Percentiles rank a stretch among this genome's conserved stretches.
phyloP scores from a whole-genome alignment of 192 early-diverging fungal genomes.

The Backusella parvicylindrica region DNA sequence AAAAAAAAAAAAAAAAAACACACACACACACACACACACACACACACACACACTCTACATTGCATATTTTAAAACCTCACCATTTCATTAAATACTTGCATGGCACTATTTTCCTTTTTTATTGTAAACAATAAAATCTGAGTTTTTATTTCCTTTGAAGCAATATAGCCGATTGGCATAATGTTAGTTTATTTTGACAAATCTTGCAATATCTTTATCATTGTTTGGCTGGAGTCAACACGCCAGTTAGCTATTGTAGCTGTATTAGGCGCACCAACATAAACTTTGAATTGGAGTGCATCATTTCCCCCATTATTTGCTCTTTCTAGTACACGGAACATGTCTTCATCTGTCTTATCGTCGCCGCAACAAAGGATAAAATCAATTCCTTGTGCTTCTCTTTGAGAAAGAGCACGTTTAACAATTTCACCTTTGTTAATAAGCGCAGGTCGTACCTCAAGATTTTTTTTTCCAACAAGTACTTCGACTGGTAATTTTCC shows the following conservation, averaged over 20 bases:
- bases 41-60: no score
- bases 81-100: neutral
- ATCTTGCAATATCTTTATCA: slow-evolving; percentile 39
- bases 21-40: no score
- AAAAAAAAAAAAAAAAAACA: neutral
- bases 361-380: slow-evolving; percentile 96
- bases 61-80: neutral
- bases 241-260: slow-evolving; percentile 87
- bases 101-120: neutral
- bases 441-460: slow-evolving; percentile 87
- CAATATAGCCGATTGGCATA: neutral
- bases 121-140: neutral
- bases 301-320: neutral
- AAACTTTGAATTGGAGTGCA: slow-evolving; percentile 38
- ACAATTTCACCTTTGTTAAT: slow-evolving; percentile 99
- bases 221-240: slow-evolving; percentile 61
- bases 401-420: slow-evolving; percentile 64
- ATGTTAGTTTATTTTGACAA: neutral
- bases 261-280: slow-evolving; percentile 80
- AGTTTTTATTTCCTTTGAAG: neutral
- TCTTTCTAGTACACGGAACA: slow-evolving; percentile 59
- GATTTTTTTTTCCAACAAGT: slow-evolving; percentile 93
- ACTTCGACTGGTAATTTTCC: slow-evolving; percentile 93
- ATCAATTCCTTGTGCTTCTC: slow-evolving; percentile 54
- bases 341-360: slow-evolving; percentile 98